Evolutionary conservation across 108 stramenopile species (phyloP).

Genomic region (Skeletonema marinoi): DNA sequence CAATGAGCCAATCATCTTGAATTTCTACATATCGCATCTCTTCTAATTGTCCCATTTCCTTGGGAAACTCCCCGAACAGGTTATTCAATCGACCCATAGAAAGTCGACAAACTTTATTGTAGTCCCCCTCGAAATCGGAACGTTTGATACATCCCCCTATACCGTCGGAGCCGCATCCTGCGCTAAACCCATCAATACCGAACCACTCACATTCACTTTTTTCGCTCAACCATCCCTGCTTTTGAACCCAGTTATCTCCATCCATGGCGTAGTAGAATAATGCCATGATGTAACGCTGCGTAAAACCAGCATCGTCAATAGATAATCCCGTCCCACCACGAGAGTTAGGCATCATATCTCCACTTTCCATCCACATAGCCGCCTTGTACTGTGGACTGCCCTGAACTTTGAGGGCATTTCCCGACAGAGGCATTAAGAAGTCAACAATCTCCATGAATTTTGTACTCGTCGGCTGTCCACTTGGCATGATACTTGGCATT

Average conservation of each 20-base stretch:
- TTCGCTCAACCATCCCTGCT: conserved; percentile 25
- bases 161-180: conserved; percentile 19
- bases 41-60: conserved; percentile 24
- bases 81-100: conserved; percentile 24
- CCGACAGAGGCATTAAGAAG: conserved; percentile 13
- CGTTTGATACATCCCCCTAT: conserved; percentile 27
- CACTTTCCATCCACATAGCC: conserved; percentile 50
- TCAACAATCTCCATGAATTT: conserved; percentile 24
- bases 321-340: conserved; percentile 5
- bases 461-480: conserved; percentile 15
- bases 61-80: conserved; percentile 37
- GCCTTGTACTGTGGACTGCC: conserved; percentile 44
- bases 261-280: conserved; percentile 59
- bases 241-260: conserved; percentile 34
- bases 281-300: conserved; percentile 50
- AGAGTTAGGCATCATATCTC: conserved; percentile 12
- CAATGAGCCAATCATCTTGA: conserved; percentile 21
- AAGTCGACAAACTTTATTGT: conserved; percentile 39
- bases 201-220: conserved; percentile 37
- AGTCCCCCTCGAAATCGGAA: conserved; percentile 24
- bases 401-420: conserved; percentile 14
- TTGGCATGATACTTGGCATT: conserved; percentile 24
- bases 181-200: conserved; percentile 26
- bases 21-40: conserved; percentile 42
- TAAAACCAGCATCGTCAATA: conserved; percentile 39